Base-by-base conservation (phyloP, 768 basidiomycete genomes). In the Gloeostereum incarnatum region DNA sequence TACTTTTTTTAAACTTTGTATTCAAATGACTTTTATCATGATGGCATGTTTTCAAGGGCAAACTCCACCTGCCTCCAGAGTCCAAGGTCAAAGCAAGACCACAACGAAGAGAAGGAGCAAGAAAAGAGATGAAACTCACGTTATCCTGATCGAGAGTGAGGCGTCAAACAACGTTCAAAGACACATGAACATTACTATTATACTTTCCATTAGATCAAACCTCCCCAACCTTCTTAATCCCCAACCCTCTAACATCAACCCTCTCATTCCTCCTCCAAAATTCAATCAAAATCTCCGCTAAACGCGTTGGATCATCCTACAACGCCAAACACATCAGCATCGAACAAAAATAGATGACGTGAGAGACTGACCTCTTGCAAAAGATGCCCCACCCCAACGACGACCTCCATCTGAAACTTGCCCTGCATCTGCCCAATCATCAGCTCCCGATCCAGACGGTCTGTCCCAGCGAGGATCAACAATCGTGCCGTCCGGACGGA, bases 351-450 rank as follows among this genome's bases (percentile, higher is more conserved):
- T 14, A 29, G n/a, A 21, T 9, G 6, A 9, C 8, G 32, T 2
- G 14, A 16, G 9, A 27, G 10, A 54, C 73, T 31, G 39, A 90
- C 91, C 70, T 97, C 94, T 32, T 98, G 94, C 17, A 99, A 54
- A 65, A 96, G 86, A 53, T 99, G 96, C 0, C 96, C 94, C 1
- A 89, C 88, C 23, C 80, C 78, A 6, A 78, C 73, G 43, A 94
- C 71, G 25, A 99, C 90, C 17, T 73, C 81, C 56, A 97, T 71
- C 60, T 97, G 94, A 59, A 97, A 99, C 56, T 96, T 97, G 51
- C 82, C 88, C 55, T 82, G 89, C 90, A 94, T 93, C 53, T 93
- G 90, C 1, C 85, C 96, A 35, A 98, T 91, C 83, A 94, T 96
- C 32, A 99, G 69, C 47, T 89, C 80, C 48, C 77, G 83, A 52